Evolutionary conservation across 768 basidiomycete species (phyloP).

Genomic region (Porpolomopsis calyptriformis): DNA sequence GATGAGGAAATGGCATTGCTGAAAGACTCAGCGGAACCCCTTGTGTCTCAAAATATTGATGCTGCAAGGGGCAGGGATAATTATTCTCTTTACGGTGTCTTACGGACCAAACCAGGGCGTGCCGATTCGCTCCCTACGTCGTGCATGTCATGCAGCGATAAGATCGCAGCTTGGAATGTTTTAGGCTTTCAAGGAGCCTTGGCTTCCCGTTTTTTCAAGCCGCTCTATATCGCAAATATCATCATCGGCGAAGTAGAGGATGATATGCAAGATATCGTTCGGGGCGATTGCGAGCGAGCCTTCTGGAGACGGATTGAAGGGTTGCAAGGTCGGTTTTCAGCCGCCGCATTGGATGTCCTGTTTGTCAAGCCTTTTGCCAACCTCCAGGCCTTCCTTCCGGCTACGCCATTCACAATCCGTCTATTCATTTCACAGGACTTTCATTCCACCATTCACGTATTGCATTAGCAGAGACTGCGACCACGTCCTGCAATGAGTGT

Average conservation of each 20-base stretch:
- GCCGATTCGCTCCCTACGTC: conserved; percentile 77
- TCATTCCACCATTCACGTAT: conserved; percentile 51
- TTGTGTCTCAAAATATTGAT: conserved; percentile 23
- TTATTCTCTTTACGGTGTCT: conserved; percentile 60
- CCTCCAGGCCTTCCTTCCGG: conserved; percentile 34
- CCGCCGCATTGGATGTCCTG: too few species aligned
- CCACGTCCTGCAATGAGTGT: conserved; percentile 65
- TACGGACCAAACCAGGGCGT: conserved; percentile 91
- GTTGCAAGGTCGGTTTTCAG: conserved; percentile 29
- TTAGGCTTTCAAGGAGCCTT: conserved; percentile 83
- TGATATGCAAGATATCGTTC: conserved; percentile 29
- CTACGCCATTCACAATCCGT: conserved; percentile 41
- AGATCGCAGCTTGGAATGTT: conserved; percentile 79
- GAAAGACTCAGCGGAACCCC: conserved; percentile 41
- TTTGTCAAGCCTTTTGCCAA: not conserved
- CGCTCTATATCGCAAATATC: conserved; percentile 55
- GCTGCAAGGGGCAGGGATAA: conserved; percentile 71
- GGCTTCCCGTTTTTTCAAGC: conserved; percentile 39
- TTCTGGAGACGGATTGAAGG: conserved; percentile 45
- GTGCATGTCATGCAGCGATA: conserved; percentile 92
- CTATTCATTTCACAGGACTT: conserved; percentile 46
- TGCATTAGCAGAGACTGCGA: conserved; percentile 14
- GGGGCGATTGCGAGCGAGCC: conserved; percentile 58
- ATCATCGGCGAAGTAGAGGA: conserved; percentile 63
- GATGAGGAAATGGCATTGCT: conserved; percentile 60